phyloP scores from a whole-genome alignment of 352 stramenopile species.

The Phytopythium cucurbitacearum region DNA sequence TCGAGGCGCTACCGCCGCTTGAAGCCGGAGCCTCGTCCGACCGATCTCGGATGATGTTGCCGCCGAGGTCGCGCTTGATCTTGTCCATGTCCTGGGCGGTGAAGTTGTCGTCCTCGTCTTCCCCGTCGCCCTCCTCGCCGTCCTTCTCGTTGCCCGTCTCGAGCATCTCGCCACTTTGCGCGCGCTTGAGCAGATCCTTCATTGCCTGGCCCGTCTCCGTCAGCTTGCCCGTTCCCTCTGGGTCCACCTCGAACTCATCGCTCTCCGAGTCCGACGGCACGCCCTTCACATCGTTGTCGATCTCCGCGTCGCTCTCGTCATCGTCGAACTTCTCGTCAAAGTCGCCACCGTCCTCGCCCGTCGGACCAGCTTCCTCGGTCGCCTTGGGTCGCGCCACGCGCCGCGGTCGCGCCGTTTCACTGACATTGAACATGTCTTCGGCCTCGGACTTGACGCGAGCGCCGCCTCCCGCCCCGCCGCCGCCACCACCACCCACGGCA shows the following conservation, averaged over 20 bases:
- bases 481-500: constrained; percentile 25
- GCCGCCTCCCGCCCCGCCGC: constrained; percentile 5
- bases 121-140: constrained; percentile 48
- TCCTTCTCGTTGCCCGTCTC: constrained; percentile 52
- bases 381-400: constrained; percentile 51
- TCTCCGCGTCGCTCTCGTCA: constrained; percentile 82
- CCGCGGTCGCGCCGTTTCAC: constrained; percentile 40
- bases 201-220: constrained; percentile 81
- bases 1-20: constrained; percentile 15
- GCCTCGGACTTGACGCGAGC: constrained; percentile 28
- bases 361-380: constrained; percentile 38
- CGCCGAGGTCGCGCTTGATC: constrained; percentile 70
- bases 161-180: constrained; percentile 70
- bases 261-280: constrained; percentile 71
- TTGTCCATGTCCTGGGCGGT: constrained; percentile 82
- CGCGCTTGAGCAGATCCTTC: constrained; percentile 79
- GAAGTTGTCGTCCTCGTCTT: constrained; percentile 54
- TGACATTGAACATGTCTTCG: constrained; percentile 69
- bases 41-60: constrained; percentile 75
- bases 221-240: constrained; percentile 63
- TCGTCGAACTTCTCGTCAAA: constrained; percentile 88
- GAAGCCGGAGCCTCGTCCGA: constrained; percentile 15
- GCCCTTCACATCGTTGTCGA: constrained; percentile 64
- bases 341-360: constrained; percentile 77
- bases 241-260: constrained; percentile 72